Base-by-base conservation (phyloP, 495 filamentous ascomycete species). In the Penicillium cataractarum region DNA sequence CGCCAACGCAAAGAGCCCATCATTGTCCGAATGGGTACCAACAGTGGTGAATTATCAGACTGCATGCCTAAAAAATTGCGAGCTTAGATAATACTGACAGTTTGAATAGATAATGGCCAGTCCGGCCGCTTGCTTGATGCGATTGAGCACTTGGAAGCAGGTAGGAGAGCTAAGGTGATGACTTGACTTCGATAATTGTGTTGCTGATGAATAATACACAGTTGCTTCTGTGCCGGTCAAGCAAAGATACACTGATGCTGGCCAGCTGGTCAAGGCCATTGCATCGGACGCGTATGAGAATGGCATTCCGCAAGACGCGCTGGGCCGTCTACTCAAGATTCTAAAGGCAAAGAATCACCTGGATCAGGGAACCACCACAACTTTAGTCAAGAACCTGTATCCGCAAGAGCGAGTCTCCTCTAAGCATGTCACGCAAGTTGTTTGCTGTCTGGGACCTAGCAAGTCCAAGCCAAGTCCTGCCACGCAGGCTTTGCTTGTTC, bases 381-480 rank as follows among this genome's bases (percentile, higher is more conserved):
- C 78, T 35, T 71, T 97, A 31, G 72, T 93, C 73, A 91, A 88
- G 58, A 89, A 89, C 42, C 74, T 96, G 44, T 96, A 93, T 73
- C 92, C 93, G 1, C 78, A 83, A 29, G 78, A 81, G 49, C 86
- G 82, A 58, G 80, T 97, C 6, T 61, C 80, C 13, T 83, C 86
- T 42, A 81, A 86, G 39, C 63, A 86, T 51, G 82, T 92, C 60
- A 82, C 89, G 21, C 88, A 83, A 61, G 71, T 94, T 24, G 82
- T 96, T 22, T 89, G 89, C 54, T 86, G 83, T 57, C 83, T 97
- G 40, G 93, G 93, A 12, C 87, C 91, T 66, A 92, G 90, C 67
- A 86, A 87, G 68, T 82, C 83, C 61, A 97, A 96, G 69, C 89
- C 92, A 19, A 86, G 87, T 15, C 81, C 86, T n/a, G 76, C 82